Conservation (phyloP, 108 stramenopile species). For the Skeletonema potamos region DNA sequence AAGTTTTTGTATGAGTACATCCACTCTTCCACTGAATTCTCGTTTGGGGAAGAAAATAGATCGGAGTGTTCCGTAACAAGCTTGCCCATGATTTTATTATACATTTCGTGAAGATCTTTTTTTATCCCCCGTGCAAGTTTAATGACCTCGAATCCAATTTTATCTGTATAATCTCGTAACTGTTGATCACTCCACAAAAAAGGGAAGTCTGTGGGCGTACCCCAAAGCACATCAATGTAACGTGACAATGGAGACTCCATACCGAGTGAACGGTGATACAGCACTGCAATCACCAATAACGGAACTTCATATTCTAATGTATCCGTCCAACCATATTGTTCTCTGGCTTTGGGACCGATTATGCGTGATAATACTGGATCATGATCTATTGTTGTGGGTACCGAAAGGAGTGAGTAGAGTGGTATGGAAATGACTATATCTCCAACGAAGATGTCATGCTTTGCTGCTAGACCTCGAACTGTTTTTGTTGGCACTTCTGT, state of each 20-base stretch:
- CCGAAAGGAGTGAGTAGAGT: slow-evolving; percentile 59
- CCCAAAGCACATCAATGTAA: slow-evolving; percentile 59
- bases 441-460: slow-evolving; percentile 55
- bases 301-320: slow-evolving; percentile 66
- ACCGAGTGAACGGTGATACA: slow-evolving; percentile 69
- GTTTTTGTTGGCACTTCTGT: slow-evolving; percentile 31
- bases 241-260: slow-evolving; percentile 48
- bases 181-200: slow-evolving; percentile 64
- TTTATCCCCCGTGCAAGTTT: slow-evolving; percentile 58
- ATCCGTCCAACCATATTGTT: slow-evolving; percentile 60
- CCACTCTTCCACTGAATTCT: slow-evolving; percentile 8
- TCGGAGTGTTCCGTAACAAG: slow-evolving; percentile 59
- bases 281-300: slow-evolving; percentile 64
- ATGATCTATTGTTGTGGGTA: slow-evolving; percentile 72
- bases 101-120: slow-evolving; percentile 69
- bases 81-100: slow-evolving; percentile 49
- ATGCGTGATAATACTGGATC: slow-evolving; percentile 66
- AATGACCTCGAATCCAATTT: slow-evolving; percentile 49
- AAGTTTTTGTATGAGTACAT: slow-evolving; percentile 71
- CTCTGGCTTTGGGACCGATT: slow-evolving; percentile 60
- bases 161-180: slow-evolving; percentile 25
- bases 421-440: slow-evolving; percentile 78
- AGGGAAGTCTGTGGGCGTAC: slow-evolving; percentile 58
- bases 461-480: slow-evolving; percentile 76
- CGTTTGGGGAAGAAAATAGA: slow-evolving; percentile 53